phyloP scores from a whole-genome alignment of 2,329 filamentous ascomycete species.

The Fusarium redolens region DNA sequence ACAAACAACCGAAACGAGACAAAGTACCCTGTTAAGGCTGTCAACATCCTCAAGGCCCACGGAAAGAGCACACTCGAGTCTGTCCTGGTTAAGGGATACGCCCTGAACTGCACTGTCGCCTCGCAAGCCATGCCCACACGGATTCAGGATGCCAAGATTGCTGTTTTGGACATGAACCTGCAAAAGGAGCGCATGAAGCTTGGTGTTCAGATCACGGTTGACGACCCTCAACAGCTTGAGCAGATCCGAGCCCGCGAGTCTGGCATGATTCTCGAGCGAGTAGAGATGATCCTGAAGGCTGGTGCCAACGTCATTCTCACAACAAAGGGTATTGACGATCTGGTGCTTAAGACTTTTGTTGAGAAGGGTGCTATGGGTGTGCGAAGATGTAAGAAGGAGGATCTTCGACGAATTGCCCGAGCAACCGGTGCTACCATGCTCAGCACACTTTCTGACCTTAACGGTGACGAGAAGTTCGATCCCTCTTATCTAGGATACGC shows the following conservation, averaged over 20 bases:
- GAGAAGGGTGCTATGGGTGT: constrained; percentile 97
- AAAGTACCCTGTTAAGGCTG: constrained; percentile 99
- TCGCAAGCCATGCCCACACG: constrained; percentile 98
- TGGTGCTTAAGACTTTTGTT: constrained; percentile 93
- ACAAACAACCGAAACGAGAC: constrained; percentile 89
- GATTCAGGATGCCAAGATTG: constrained; percentile 94
- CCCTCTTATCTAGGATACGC: constrained; percentile 88
- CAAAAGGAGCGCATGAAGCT: constrained; percentile 99
- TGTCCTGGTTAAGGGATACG: constrained; percentile 92
- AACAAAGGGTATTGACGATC: constrained; percentile 97
- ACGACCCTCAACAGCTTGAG: constrained; percentile 96
- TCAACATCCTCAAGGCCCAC: constrained; percentile 98
- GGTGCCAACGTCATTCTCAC: constrained; percentile 96
- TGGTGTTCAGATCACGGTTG: constrained; percentile 97
- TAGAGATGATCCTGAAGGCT: constrained; percentile 97
- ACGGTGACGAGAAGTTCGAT: constrained; percentile 97
- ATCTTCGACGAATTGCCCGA: constrained; percentile 93
- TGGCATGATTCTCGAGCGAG: constrained; percentile 90
- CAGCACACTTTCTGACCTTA: constrained; percentile 93
- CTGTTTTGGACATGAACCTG: constrained; percentile 95
- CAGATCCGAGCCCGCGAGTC: constrained; percentile 95
- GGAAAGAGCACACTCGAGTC: constrained; percentile 93
- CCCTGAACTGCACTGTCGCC: constrained; percentile 97
- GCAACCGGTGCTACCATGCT: constrained; percentile 94
- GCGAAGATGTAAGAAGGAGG: constrained; percentile 97